Base-by-base conservation (phyloP, 371 early-diverging fungal genomes). In the Phascolomyces articulosus region DNA sequence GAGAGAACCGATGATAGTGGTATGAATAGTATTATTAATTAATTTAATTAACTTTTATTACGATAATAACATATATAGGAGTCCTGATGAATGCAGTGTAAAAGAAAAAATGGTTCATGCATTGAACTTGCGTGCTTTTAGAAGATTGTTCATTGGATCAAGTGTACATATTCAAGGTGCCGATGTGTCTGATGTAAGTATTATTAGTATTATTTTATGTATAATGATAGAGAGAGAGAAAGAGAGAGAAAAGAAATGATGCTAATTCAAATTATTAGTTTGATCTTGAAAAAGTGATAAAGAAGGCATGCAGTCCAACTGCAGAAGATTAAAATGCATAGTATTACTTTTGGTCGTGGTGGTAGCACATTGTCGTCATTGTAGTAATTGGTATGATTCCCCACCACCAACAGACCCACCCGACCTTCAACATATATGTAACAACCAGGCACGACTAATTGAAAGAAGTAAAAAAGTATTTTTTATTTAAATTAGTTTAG, bases 1-100 rank as follows among this genome's bases (percentile, higher is more conserved):
- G n/a, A n/a, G n/a, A n/a, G n/a, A n/a, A n/a, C n/a, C n/a, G n/a
- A n/a, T n/a, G n/a, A n/a, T n/a, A n/a, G n/a, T n/a, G n/a, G n/a
- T n/a, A n/a, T n/a, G n/a, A n/a, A n/a, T n/a, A n/a, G n/a, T 34
- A 34, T 9, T 34, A 51, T 8, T 51, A 24, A 51, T 51, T 23
- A 23, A 23, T 6, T 49, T 23, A 16, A 20, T 4, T 49, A 49
- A 24, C 13, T 26, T 23, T 49, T 26, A 7, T 49, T 24, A 15
- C 4, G 16, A 20, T 44, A 18, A 18, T 44, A 18, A 44, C 15
- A 44, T 20, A 6, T 6, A 47, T 47, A 51, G 51, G 51, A 51
- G 51, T 51, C 51, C 51, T 4, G 51, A 51, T 51, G 51, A 51
- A 51, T 18, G 51, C 23, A n/a, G 23, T 24, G 51, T 51, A 8